Evolutionary conservation across 2,329 filamentous ascomycete genomes (phyloP).

Genomic region (Apiospora marii): DNA sequence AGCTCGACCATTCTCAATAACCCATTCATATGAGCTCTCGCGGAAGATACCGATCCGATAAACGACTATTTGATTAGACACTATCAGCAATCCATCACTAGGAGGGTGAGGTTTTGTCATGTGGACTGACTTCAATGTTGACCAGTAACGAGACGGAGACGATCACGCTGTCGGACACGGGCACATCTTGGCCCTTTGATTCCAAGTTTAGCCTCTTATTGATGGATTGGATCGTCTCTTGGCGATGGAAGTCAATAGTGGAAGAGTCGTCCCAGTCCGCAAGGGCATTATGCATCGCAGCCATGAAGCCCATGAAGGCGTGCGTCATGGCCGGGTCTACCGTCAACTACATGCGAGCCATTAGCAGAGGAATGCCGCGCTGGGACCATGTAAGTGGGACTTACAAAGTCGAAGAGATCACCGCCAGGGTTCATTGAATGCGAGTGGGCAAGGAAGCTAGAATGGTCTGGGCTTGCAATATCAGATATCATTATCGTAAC

Average conservation of each 20-base stretch:
- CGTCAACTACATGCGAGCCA: slow-evolving; percentile 35
- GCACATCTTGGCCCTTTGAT: slow-evolving; percentile 38
- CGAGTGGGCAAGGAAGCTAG: slow-evolving; percentile 42
- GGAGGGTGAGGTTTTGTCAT: neutral
- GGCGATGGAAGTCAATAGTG: slow-evolving; percentile 44
- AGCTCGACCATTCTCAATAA: slow-evolving; percentile 43
- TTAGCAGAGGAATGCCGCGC: slow-evolving; percentile 14
- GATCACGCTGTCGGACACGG: slow-evolving; percentile 43
- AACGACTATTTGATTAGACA: slow-evolving; percentile 34
- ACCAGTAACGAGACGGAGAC: slow-evolving; percentile 44
- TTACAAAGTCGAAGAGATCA: slow-evolving; percentile 42
- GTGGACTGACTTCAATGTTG: slow-evolving; percentile 39
- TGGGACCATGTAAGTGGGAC: slow-evolving; percentile 15
- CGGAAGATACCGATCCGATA: slow-evolving; percentile 40
- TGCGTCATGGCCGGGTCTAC: slow-evolving; percentile 43
- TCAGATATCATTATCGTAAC: neutral
- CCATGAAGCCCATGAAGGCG: slow-evolving; percentile 43
- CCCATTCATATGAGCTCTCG: slow-evolving; percentile 43
- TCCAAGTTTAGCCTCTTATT: slow-evolving; percentile 43
- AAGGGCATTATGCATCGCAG: slow-evolving; percentile 45
- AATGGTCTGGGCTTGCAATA: slow-evolving; percentile 36
- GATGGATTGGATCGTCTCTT: slow-evolving; percentile 43
- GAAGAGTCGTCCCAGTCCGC: slow-evolving; percentile 43
- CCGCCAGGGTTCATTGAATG: slow-evolving; percentile 45
- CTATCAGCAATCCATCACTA: neutral